Evolutionary conservation across 2,329 filamentous ascomycete species (phyloP), one percentile per base, ranked within the genome.

Genomic region (Rhynchosporium secalis): DNA sequence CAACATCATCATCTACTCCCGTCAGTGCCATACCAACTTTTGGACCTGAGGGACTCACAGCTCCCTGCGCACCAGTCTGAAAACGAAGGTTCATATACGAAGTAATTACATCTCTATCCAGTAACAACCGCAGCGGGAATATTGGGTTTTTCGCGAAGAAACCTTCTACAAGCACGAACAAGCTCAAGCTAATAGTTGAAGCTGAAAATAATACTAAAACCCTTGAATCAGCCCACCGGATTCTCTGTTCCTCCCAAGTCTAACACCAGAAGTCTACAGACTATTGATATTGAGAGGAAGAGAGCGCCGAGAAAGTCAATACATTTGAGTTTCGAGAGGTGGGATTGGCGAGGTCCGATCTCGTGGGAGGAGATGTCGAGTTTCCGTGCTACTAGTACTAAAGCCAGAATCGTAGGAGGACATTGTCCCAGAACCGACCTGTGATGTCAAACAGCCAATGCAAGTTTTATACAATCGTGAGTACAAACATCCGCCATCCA

Each of bases 401-500:
- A 78, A 10, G 84, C 83, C 2, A 83, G 28, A 0, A 80, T 61
- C 15, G 83, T 79, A n/a, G 84, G 74, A 0, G 85, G 85, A 0
- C 80, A 77, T 72, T 88, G 85, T 4, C 80, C 79, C 0, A 83
- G 69, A 67, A 88, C 88, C 0, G 83, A 83, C 80, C 68, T 67
- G 29, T 20, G 9, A 38, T 13, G 8, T 15, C n/a, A 54, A 20
- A 20, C 20, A 20, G 20, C 31, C 31, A 9, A 33, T 49, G 15
- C 33, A 29, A 1, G 36, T n/a, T 1, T 54, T 4, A 3, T 3
- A 46, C 31, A 20, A 12, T 20, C 7, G 3, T 28, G 51, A 8
- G 38, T 3, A 70, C 75, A 65, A 66, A 84, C 85, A 85, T 87
- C 73, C 87, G 76, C 87, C 86, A 90, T 15, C 86, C 86, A 12